phyloP scores from a whole-genome alignment of 2,329 filamentous ascomycete species.

The Neonectria neomacrospora region DNA sequence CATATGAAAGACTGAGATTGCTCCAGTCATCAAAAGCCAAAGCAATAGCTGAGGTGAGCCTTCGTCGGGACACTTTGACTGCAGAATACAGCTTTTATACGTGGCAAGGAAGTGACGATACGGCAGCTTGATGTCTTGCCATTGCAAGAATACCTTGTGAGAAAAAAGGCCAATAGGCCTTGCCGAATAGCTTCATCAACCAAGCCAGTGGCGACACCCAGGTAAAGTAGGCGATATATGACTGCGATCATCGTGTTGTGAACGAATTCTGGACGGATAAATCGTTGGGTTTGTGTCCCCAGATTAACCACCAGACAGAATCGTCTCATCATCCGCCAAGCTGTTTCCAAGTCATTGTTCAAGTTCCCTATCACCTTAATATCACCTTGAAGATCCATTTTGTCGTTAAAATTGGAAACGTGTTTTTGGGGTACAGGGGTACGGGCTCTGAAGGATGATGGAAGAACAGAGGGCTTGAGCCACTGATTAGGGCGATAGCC shows the following conservation, averaged over 20 bases:
- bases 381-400: neutral
- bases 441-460: constrained; percentile 7
- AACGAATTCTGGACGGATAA: constrained; percentile 33
- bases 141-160: constrained; percentile 54
- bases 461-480: constrained; percentile 7
- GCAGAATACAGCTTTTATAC: constrained; percentile 1
- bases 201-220: constrained; percentile 43
- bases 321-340: constrained; percentile 38
- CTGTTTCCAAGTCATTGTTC: constrained; percentile 30
- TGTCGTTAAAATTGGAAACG: neutral
- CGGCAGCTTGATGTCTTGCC: constrained; percentile 41
- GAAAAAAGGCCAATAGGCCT: constrained; percentile 52
- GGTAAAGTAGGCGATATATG: constrained; percentile 54
- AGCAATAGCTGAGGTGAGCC: constrained; percentile 7
- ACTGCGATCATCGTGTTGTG: constrained; percentile 50
- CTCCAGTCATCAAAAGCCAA: constrained; percentile 22
- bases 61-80: neutral
- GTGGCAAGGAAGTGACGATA: constrained; percentile 2
- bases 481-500: constrained; percentile 10
- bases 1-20: constrained; percentile 6
- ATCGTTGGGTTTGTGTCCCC: constrained; percentile 32
- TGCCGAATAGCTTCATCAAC: constrained; percentile 52
- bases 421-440: constrained; percentile 3
- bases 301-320: constrained; percentile 44
- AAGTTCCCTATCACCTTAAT: constrained; percentile 12